Evolutionary conservation across 192 early-diverging fungal species (phyloP).

Genomic region (Polychytrium aggregatum): DNA sequence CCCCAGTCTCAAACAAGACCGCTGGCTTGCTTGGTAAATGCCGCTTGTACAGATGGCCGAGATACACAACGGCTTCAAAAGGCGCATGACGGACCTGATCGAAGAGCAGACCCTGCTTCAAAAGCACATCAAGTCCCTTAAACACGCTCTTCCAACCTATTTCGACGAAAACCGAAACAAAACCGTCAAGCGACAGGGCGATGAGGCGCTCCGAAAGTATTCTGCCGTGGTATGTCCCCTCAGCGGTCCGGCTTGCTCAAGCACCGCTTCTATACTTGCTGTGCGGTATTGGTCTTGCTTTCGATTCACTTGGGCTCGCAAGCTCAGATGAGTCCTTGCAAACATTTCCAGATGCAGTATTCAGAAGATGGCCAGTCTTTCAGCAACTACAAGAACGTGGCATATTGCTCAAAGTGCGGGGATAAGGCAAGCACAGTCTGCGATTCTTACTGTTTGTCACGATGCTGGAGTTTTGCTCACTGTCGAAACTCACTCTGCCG

Average conservation of each 20-base stretch:
- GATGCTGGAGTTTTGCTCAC: too few species aligned
- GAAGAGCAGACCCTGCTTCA: constrained; percentile 26
- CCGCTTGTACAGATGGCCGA: constrained; percentile 16
- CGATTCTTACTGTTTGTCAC: too few species aligned
- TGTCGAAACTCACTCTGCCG: too few species aligned
- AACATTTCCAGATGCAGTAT: constrained; percentile 16
- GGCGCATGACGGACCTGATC: constrained; percentile 19
- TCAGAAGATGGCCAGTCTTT: constrained; percentile 26
- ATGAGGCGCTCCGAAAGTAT: constrained; percentile 21
- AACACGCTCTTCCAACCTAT: too few species aligned
- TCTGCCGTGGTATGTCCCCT: constrained; percentile 9
- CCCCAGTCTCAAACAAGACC: too few species aligned
- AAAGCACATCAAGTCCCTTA: constrained; percentile 1
- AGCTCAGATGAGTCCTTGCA: neutral
- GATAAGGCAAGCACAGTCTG: constrained; percentile 28
- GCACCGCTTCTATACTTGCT: too few species aligned
- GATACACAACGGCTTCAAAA: constrained; percentile 17
- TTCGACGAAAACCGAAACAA: too few species aligned
- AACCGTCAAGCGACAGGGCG: constrained; percentile 17
- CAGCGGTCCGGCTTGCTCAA: too few species aligned
- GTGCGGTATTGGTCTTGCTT: neutral
- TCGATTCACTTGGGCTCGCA: neutral
- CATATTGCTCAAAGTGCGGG: constrained; percentile 33
- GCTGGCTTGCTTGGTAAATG: neutral
- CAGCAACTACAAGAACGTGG: constrained; percentile 8